Percentiles rank a stretch among this genome's conserved stretches.
These are phyloP conservation scores for Cyclostephanos invisitatus DNA, from an alignment of 108 stramenopile species.

Conservation along the genomic window DNA sequence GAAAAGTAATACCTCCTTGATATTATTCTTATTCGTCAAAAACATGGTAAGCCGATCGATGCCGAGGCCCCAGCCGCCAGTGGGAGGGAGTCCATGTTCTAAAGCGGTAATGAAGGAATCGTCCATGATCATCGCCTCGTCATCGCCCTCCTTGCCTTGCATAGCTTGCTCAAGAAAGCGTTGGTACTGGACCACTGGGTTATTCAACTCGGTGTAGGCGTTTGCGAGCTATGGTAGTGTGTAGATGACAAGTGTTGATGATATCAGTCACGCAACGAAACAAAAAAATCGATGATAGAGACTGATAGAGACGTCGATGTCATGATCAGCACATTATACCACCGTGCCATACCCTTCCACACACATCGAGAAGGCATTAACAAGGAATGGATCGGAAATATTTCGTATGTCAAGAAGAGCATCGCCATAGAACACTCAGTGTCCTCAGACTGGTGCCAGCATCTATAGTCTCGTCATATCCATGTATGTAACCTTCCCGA, in stretches of 20 bases:
- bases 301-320: not conserved
- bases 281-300: not conserved
- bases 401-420: slow-evolving; percentile 45
- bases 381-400: slow-evolving; percentile 11
- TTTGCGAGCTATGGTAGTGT: slow-evolving; percentile 84
- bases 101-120: slow-evolving; percentile 95
- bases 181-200: slow-evolving; percentile 93
- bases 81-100: slow-evolving; percentile 98
- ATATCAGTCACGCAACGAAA: slow-evolving; percentile 16
- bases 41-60: slow-evolving; percentile 99
- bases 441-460: slow-evolving; percentile 49
- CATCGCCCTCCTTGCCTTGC: slow-evolving; percentile 94
- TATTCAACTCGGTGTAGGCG: slow-evolving; percentile 99
- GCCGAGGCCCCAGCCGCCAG: slow-evolving; percentile 98
- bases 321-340: not conserved
- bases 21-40: slow-evolving; percentile 99
- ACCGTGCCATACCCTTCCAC: not conserved
- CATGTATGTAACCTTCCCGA: not conserved
- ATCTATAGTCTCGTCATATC: slow-evolving; percentile 46
- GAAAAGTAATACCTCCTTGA: slow-evolving; percentile 99
- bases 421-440: slow-evolving; percentile 44
- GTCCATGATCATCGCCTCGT: slow-evolving; percentile 99
- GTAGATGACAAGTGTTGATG: not conserved
- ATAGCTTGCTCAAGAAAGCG: slow-evolving; percentile 96
- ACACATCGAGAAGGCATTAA: not conserved